Evolutionary conservation across 257 asterid species (phyloP), one percentile per base, ranked within the genome.

Genomic region (Solanum chiquidenum): DNA sequence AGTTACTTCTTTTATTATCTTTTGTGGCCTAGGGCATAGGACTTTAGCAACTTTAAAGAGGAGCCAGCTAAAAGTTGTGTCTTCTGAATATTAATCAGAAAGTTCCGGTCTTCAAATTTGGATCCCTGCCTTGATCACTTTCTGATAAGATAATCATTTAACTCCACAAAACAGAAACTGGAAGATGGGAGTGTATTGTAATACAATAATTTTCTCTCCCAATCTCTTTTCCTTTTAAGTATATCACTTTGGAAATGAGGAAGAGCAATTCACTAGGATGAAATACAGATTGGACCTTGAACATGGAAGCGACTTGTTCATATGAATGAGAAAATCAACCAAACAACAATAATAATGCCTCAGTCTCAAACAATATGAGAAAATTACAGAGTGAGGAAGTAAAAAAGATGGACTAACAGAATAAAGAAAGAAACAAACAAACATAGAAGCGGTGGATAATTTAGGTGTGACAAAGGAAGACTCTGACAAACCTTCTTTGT

Each of bases 401-500:
- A 27, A 16, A 79, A 79, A 27, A 27, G 42, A 80, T 46, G 69
- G 42, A 80, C 20, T 27, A 49, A 80, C 69, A 80, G 29, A 76
- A 76, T 76, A 76, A 76, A 42, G 60, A 60, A 76, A 49, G 68
- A 29, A 80, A 80, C 42, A 46, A 27, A 29, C 18, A 46, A 27
- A 29, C 27, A 80, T 46, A 80, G 29, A 49, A 80, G 3, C 27
- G 6, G 68, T 29, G 68, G 68, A 46, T n/a, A 76, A 38, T 37
- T 38, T n/a, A 40, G 83, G n/a, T 80, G 66, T 9, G 68, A 79
- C 85, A 49, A 46, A n/a, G 69, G 69, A n/a, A n/a, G 83, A 76
- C 3, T 74, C 83, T 1, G 60, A 69, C 89, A 71, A 84, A 96
- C 99, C 99, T 93, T 95, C 90, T 92, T 86, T 23, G 98, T 95